Evolutionary conservation across 176 grass and related monocot genomes (phyloP), one percentile per base, ranked within the genome.

Genomic region (Paspalum notatum): DNA sequence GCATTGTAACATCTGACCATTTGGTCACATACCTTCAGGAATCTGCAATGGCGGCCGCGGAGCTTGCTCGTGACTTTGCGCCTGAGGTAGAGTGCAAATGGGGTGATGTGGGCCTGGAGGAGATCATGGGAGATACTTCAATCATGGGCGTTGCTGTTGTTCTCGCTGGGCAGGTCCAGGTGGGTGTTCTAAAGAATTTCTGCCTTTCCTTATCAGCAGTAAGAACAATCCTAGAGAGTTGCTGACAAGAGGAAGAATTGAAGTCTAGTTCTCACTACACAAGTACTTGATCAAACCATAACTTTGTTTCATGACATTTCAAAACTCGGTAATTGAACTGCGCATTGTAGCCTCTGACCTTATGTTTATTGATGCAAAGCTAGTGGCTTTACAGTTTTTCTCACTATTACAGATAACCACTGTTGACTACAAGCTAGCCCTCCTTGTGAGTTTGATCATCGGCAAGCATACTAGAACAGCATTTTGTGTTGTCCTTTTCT

Each of bases 91-190:
- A 93, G 72, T 84, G 82, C 69, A 98, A 89, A 90, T 98, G 92
- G 92, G 95, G 95, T 66, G 95, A 98, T 37, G 84, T 79, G 0
- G 95, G 95, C 2, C 79, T 98, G 45, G 92, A 95, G 68, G 95
- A 98, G 72, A 98, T 98, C 72, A 89, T 98, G 61, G 74, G 64
- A 63, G 92, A 98, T 66, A 50, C 1, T 70, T 91, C 90, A 37
- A 95, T 98, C 59, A 22, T 81, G 17, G 95, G 86, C 45, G 95
- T 98, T 48, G 95, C 86, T 26, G 71, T 95, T 57, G 90, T 98
- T 82, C 92, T 98, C 67, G 86, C 92, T 71, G 92, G 90, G 11
- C 92, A 95, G 93, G 90, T 95, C 68, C 95, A 98, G 95, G 92
- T 98, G 75, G 58, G 78, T 39, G 9, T 59, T 78, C 76, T 51